Base-by-base conservation (phyloP, 108 stramenopile species). In the Skeletonema costatum region DNA sequence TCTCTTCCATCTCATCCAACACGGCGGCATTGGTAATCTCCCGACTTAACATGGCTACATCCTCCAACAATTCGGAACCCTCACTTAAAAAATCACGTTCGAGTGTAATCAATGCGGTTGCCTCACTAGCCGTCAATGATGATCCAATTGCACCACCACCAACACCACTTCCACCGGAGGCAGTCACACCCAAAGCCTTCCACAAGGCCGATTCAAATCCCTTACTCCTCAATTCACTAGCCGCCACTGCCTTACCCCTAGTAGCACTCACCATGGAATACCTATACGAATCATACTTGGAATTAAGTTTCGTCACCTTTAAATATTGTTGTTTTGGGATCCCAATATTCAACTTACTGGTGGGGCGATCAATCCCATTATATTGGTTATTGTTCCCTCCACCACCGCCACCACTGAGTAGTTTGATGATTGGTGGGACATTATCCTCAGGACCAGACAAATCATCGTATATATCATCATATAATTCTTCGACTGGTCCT, bases 401-500 rank as follows among this genome's bases (percentile, higher is more conserved):
- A 7, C 17, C 30, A 25, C 44, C 65, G 31, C 61, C 73, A 32
- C 21, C 29, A 30, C 29, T 17, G 38, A 80, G 64, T 10, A 74
- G 35, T 70, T 70, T 74, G 48, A 61, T 14, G 4, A 73, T 13
- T 12, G 81, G 72, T 17, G 59, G 48, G 31, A 58, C 35, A 31
- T 59, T 35, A 0, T 10, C 25, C 32, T 68, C 66, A 17, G 76
- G 56, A 68, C 80, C 71, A 39, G 81, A 73, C 25, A 66, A 41
- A 62, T 82, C 81, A 5, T 86, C 87, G 64, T 94, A 94, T 33
- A 94, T 74, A 70, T 94, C 93, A 60, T 87, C 87, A 83, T 94
- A 94, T 35, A 94, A 83, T 71, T 87, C 81, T 35, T 87, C 77
- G 7, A 88, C 82, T 0, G 93, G 80, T 2, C 78, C 78, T 16